phyloP scores from a whole-genome alignment of 805 yeast genomes.

The Candida nitratophila region DNA sequence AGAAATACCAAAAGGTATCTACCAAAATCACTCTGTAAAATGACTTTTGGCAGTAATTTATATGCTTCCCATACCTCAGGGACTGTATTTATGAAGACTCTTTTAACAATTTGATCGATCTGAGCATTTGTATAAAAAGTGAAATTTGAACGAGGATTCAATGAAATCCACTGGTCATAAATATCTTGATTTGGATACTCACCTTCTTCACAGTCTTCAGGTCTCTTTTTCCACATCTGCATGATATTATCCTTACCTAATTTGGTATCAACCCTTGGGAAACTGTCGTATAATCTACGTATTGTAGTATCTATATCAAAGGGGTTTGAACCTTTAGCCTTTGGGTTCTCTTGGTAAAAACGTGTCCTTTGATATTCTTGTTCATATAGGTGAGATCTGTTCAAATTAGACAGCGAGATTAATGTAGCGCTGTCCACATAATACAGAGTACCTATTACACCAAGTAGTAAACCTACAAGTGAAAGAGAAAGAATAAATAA shows the following conservation, averaged over 20 bases:
- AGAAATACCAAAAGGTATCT: constrained; percentile 40
- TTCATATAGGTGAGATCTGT: too few species aligned
- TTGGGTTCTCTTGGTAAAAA: constrained; percentile 30
- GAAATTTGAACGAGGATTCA: neutral
- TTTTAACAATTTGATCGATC: neutral
- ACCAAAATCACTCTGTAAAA: constrained; percentile 39
- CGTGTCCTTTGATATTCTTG: constrained; percentile 15
- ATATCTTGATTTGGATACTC: neutral
- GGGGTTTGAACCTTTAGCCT: constrained; percentile 21
- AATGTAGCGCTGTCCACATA: too few species aligned
- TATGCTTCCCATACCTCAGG: constrained; percentile 41
- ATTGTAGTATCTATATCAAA: constrained; percentile 10
- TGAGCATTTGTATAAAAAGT: neutral
- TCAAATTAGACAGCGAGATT: too few species aligned
- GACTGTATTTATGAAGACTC: constrained; percentile 11
- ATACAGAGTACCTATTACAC: too few species aligned
- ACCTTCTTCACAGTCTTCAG: neutral
- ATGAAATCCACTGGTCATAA: neutral
- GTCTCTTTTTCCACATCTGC: constrained; percentile 2
- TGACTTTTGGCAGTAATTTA: constrained; percentile 36
- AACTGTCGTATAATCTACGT: constrained; percentile 6
- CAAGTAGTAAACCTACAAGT: too few species aligned
- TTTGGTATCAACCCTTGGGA: constrained; percentile 4
- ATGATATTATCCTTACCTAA: neutral
- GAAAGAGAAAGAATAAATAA: too few species aligned